phyloP scores from a whole-genome alignment of 2,329 filamentous ascomycete genomes.

The Arthrobotrys pseudoclavata region DNA sequence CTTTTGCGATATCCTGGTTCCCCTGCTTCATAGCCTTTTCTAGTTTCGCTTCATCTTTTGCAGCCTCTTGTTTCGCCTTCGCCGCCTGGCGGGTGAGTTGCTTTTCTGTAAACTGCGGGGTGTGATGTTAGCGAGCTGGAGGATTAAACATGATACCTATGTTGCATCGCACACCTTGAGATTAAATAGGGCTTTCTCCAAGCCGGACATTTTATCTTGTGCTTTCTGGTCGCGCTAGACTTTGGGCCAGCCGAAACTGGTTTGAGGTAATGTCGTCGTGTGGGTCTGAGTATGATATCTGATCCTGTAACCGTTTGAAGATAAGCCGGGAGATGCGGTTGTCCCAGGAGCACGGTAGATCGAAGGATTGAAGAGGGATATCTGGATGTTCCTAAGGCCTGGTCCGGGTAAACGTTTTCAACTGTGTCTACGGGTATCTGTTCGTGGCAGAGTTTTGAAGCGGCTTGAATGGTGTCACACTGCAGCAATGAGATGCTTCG shows the following conservation, averaged over 20 bases:
- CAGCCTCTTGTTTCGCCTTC: constrained; percentile 74
- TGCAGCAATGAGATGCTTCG: background rate
- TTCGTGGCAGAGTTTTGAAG: background rate
- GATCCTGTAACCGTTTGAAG: constrained; percentile 1
- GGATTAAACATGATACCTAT: constrained; percentile 19
- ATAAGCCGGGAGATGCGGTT: background rate
- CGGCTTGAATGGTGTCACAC: background rate
- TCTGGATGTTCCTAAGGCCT: background rate
- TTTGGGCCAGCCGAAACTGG: background rate
- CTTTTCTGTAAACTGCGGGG: constrained; percentile 73
- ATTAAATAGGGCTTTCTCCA: constrained; percentile 75
- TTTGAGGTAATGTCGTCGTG: background rate
- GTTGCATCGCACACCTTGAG: constrained; percentile 69
- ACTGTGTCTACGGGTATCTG: background rate
- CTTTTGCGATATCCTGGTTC: constrained; percentile 74
- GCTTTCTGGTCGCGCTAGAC: background rate
- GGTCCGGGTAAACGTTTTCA: background rate
- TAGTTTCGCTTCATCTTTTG: constrained; percentile 73
- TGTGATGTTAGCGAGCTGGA: constrained; percentile 4
- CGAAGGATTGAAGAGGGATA: background rate
- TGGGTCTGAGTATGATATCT: background rate
- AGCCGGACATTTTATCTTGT: constrained; percentile 70
- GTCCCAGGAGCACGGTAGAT: background rate
- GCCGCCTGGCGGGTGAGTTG: constrained; percentile 75
- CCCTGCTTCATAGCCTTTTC: constrained; percentile 73